Percentiles rank a stretch among this genome's conserved stretches.
phyloP scores from a whole-genome alignment of 1,284 basidiomycete genomes.

The Pterula multifida region DNA sequence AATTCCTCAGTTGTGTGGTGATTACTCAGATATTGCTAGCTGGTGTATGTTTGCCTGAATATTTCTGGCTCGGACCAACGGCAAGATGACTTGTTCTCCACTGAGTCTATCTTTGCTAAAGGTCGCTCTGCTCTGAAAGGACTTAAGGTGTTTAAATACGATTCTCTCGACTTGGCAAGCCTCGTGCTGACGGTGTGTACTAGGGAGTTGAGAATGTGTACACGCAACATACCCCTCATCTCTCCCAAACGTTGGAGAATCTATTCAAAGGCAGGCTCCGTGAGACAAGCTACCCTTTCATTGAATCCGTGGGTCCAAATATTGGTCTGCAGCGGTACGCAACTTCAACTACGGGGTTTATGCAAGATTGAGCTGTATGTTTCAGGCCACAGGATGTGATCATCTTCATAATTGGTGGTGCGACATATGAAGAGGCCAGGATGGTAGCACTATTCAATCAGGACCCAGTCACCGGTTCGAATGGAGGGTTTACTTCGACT shows the following conservation, averaged over 20 bases:
- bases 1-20: background rate
- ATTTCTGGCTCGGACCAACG: slow-evolving; percentile 92
- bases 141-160: slow-evolving; percentile 53
- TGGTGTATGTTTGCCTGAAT: slow-evolving; percentile 91
- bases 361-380: slow-evolving; percentile 3
- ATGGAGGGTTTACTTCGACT: slow-evolving; percentile 32
- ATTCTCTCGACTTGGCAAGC: background rate
- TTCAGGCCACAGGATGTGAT: slow-evolving; percentile 89
- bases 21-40: slow-evolving; percentile 26
- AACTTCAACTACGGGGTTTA: background rate
- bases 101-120: slow-evolving; percentile 89
- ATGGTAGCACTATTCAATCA: slow-evolving; percentile 79
- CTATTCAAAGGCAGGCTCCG: slow-evolving; percentile 79
- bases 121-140: slow-evolving; percentile 94
- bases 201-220: slow-evolving; percentile 99
- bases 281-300: slow-evolving; percentile 86
- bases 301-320: slow-evolving; percentile 61
- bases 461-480: slow-evolving; percentile 38
- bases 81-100: slow-evolving; percentile 96
- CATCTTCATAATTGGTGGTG: slow-evolving; percentile 88
- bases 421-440: slow-evolving; percentile 88
- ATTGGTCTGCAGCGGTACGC: slow-evolving; percentile 54
- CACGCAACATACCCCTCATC: slow-evolving; percentile 92
- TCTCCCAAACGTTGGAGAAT: slow-evolving; percentile 86
- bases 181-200: slow-evolving; percentile 7